Conservation (phyloP, 202 grass and related monocot genomes). For the Saccharum hybrid region DNA sequence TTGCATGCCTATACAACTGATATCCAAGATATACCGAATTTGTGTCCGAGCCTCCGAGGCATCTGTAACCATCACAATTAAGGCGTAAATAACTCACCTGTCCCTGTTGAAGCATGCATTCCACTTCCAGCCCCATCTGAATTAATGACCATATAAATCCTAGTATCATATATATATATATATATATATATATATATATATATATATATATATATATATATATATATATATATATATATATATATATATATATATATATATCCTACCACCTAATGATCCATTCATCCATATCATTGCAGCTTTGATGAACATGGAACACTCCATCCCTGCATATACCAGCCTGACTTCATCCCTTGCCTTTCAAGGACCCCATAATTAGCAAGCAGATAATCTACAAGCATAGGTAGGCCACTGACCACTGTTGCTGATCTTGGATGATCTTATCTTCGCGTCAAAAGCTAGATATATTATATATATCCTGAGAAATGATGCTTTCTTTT, state of each 20-base stretch:
- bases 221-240: too few species aligned
- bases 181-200: too few species aligned
- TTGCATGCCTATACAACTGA: slow-evolving; percentile 1
- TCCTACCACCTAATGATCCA: too few species aligned
- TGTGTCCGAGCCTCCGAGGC: not conserved
- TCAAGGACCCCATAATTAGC: slow-evolving; percentile 1
- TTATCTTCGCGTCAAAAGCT: slow-evolving; percentile 9
- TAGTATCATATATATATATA: too few species aligned
- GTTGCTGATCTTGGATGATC: slow-evolving; percentile 7
- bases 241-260: too few species aligned
- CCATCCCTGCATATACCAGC: slow-evolving; percentile 31
- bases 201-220: too few species aligned
- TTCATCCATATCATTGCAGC: not conserved
- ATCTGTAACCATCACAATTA: slow-evolving; percentile 38
- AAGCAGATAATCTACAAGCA: not conserved
- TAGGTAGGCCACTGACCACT: not conserved
- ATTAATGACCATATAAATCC: slow-evolving; percentile 22
- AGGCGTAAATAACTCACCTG: slow-evolving; percentile 3
- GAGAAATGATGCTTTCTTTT: slow-evolving; percentile 1
- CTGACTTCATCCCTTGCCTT: slow-evolving; percentile 41
- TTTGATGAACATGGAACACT: slow-evolving; percentile 31
- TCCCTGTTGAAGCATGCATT: not conserved
- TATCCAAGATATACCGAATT: not conserved
- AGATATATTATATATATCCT: not conserved
- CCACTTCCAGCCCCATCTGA: slow-evolving; percentile 4